Percentiles rank a stretch among this genome's conserved stretches.
These are phyloP conservation scores for Fonsecaea multimorphosa DNA, from an alignment of 2,329 filamentous ascomycete species.

Conservation along the genomic window DNA sequence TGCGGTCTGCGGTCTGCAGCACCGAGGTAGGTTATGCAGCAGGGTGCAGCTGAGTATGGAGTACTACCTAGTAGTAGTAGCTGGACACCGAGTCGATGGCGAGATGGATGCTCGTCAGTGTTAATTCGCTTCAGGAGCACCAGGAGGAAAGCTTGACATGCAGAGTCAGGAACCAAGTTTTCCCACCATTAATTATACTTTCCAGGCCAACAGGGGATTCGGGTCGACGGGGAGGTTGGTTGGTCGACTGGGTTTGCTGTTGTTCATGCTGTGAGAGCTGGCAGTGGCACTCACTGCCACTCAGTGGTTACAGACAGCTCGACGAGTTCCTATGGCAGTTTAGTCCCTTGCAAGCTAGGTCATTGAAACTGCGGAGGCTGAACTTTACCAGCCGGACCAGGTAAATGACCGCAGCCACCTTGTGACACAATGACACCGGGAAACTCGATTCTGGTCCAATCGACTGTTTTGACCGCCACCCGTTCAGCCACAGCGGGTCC, in stretches of 20 bases:
- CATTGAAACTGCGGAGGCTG: conserved; percentile 1
- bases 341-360: not conserved
- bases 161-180: conserved; percentile 21
- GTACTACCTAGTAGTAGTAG: too few species aligned
- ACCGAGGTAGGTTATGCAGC: not conserved
- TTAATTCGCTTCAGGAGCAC: not conserved
- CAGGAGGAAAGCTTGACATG: not conserved
- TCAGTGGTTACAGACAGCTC: too few species aligned
- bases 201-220: not conserved
- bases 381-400: too few species aligned
- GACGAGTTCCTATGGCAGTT: not conserved
- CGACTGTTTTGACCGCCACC: not conserved
- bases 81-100: too few species aligned
- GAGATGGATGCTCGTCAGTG: not conserved
- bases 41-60: not conserved
- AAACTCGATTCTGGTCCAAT: not conserved
- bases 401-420: not conserved
- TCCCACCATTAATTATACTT: conserved; percentile 8
- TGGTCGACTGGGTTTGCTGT: not conserved
- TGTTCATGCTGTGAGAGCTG: not conserved
- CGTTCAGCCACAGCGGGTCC: conserved; percentile 16
- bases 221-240: not conserved
- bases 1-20: not conserved
- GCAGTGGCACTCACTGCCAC: too few species aligned
- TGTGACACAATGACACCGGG: conserved; percentile 12